Percentiles rank a stretch among this genome's conserved stretches.
phyloP scores from a whole-genome alignment of 257 asterid species.

The Solanum commersonii region DNA sequence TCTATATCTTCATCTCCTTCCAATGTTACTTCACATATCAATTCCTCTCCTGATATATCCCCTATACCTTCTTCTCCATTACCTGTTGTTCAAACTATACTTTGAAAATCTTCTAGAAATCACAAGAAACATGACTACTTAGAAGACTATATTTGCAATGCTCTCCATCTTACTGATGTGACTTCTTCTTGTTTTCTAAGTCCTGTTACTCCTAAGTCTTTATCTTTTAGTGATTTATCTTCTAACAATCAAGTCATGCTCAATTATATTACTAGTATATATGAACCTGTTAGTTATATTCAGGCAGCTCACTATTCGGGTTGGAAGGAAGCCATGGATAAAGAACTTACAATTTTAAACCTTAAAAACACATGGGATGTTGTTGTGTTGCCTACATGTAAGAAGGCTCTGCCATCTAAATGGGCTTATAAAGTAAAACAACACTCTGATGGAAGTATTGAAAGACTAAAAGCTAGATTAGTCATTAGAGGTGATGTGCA shows the following conservation, averaged over 20 bases:
- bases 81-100: neutral
- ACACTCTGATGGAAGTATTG: neutral
- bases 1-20: neutral
- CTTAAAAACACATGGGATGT: neutral
- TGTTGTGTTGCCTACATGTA: neutral
- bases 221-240: neutral
- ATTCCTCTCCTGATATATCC: neutral
- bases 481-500: neutral
- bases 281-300: neutral
- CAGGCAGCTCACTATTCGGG: neutral
- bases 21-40: neutral
- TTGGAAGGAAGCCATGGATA: neutral
- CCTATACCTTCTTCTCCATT: neutral
- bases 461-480: neutral
- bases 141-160: neutral
- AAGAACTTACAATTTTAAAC: neutral
- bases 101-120: neutral
- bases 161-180: neutral
- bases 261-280: neutral
- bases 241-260: neutral
- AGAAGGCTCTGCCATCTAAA: neutral
- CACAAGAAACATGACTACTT: neutral
- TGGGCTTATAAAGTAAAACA: neutral
- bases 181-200: neutral
- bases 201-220: neutral